Evolutionary conservation across 2,329 filamentous ascomycete genomes (phyloP), one percentile per base, ranked within the genome.

Genomic region (Cryphonectria parasitica): DNA sequence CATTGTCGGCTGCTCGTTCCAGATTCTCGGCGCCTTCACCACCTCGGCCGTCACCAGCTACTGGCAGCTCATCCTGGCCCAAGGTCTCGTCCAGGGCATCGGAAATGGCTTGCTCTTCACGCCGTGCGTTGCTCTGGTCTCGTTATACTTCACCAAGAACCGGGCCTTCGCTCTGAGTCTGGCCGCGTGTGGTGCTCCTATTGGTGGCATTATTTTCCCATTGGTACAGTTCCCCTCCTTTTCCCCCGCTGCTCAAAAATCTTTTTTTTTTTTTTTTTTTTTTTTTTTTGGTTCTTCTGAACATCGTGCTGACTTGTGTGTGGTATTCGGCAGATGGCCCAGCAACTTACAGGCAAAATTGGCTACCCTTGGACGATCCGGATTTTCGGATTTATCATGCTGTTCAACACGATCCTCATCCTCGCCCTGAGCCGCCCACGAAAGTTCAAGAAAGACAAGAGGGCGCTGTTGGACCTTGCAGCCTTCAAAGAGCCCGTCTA

Each of bases 31-130:
- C 64, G 78, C 86, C 73, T 85, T 90, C 75, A 77, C 78, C 0
- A 82, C 84, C 0, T 82, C 84, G 0, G 76, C 78, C 10, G 80
- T 80, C 17, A 82, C 80, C 0, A 71, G 79, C 60, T 89, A 88
- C 79, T 88, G 83, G 83, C 87, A 89, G 67, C 76, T 88, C 0
- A 76, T 89, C n/a, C 78, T 89, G 2, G 79, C 85, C 0, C 88
- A 89, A 75, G 88, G 88, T 2, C 69, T 88, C 19, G 84, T 83
- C 68, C 79, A 85, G 70, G 88, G 88, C 2, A 68, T 90, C 0
- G 89, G 88, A 1, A 86, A 86, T 68, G 90, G 90, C 3, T 88
- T 84, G 71, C 78, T 92, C 5, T 92, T 91, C 79, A 87, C 89
- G 63, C 88, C 91, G 0, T 83, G 86, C 58, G 84, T 93, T 49